phyloP scores from a whole-genome alignment of 148 eudicot species.

The Spergularia marina region DNA sequence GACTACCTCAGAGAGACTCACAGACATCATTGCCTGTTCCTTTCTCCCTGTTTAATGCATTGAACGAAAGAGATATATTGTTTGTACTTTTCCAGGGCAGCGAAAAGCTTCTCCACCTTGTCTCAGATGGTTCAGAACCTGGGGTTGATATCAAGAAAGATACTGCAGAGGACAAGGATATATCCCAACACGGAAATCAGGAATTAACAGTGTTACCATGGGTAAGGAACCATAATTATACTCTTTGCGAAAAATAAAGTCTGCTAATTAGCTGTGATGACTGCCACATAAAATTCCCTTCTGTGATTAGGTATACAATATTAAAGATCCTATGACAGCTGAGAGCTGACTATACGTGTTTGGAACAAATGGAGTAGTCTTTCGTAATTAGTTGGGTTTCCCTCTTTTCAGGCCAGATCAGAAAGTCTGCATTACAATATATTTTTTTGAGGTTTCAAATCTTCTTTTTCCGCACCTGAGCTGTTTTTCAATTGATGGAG shows the following conservation, averaged over 20 bases:
- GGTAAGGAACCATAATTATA: constrained; percentile 42
- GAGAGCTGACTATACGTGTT: not conserved
- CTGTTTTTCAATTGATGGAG: too few relatives aligned
- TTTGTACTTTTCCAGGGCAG: constrained; percentile 64
- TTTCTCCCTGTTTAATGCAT: not conserved
- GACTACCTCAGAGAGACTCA: not conserved
- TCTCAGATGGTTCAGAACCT: constrained; percentile 51
- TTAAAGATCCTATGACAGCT: not conserved
- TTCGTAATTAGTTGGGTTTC: too few relatives aligned
- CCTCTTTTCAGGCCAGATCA: too few relatives aligned
- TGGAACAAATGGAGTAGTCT: too few relatives aligned
- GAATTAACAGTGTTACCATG: constrained; percentile 31
- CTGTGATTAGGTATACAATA: not conserved
- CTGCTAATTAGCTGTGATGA: not conserved
- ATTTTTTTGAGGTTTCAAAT: too few relatives aligned
- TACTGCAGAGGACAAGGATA: constrained; percentile 15
- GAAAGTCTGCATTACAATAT: too few relatives aligned
- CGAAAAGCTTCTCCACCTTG: constrained; percentile 75
- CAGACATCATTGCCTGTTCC: not conserved
- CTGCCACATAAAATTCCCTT: not conserved
- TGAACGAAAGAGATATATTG: not conserved
- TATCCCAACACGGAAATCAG: constrained; percentile 27
- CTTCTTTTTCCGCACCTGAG: too few relatives aligned
- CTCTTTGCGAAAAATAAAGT: not conserved
- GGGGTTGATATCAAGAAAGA: constrained; percentile 20